Percentiles rank a stretch among this genome's conserved stretches.
phyloP scores from a whole-genome alignment of 1,139 yeast species.

The Saccharomyces hybrid region DNA sequence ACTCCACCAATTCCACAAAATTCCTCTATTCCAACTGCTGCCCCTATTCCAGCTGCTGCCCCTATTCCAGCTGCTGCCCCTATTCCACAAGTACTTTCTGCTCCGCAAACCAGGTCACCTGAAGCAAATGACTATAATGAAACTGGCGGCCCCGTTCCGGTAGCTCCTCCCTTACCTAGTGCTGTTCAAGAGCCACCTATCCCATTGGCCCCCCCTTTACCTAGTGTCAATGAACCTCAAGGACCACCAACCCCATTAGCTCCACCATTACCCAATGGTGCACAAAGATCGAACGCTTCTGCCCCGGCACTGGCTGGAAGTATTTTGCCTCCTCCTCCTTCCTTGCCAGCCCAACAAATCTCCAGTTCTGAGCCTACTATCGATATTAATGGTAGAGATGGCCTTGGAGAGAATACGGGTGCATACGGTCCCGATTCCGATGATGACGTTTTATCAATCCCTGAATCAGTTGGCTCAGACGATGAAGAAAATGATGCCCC shows the following conservation, averaged over 20 bases:
- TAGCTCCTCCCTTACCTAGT: conserved; percentile 27
- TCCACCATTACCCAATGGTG: conserved; percentile 13
- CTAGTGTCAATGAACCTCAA: conserved; percentile 1
- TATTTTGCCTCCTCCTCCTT: conserved; percentile 25
- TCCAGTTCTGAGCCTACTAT: not conserved
- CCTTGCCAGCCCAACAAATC: conserved; percentile 14
- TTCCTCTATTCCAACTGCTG: conserved; percentile 37
- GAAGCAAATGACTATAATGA: not conserved
- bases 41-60: conserved; percentile 17
- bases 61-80: conserved; percentile 39
- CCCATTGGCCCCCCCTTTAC: conserved; percentile 33
- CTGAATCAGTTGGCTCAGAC: conserved; percentile 33
- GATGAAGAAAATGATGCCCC: conserved; percentile 15
- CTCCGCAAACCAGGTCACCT: not conserved
- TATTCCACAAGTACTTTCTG: conserved; percentile 13
- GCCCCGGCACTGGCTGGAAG: conserved; percentile 1
- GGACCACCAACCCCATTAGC: conserved; percentile 20
- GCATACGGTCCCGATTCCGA: conserved; percentile 14
- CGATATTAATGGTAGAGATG: conserved; percentile 2
- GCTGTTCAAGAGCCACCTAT: conserved; percentile 21
- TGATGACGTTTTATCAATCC: conserved; percentile 32
- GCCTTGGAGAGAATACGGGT: not conserved
- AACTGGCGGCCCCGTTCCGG: conserved; percentile 22
- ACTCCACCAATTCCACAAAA: no score
- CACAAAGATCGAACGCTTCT: not conserved